Evolutionary conservation across 75 land plant genomes (phyloP), one percentile per base, ranked within the genome.

Genomic region (Sequoiadendron giganteum): DNA sequence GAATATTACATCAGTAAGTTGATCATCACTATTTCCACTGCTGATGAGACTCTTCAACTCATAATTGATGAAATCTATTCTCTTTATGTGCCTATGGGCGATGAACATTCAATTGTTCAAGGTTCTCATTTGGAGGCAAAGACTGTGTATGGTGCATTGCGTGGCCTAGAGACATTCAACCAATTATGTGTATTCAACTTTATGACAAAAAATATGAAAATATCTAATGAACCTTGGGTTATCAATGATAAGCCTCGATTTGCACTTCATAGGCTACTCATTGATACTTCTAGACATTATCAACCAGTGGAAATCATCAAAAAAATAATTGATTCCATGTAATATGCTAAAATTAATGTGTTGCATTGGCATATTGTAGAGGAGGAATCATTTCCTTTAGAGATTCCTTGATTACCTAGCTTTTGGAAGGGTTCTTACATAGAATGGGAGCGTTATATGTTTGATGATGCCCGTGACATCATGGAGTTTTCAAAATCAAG

Each of bases 341-440:
- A 95, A 32, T 96, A 93, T 95, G 94, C 97, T 86, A 98, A 96
- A 90, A 94, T 98, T 83, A 98, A 98, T 94, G 98, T 98, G 42
- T 89, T 98, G 83, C 99, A 98, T 87, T 98, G 99, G 99, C 99
- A 98, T 88, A 98, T 98, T 83, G 93, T 98, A 85, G 99, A 98
- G 82, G 95, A 94, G 89, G 84, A 98, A 87, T 94, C 99, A 34
- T 98, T 98, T 88, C 99, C 99, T 83, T 39, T 98, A 2, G 99
- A 98, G 88, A 90, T 96, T 48, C 99, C 99, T 30, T 91, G 97
- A 48, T 96, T 92, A 84, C 99, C 99, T 48, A 56, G 93, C n/a
- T 87, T 98, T 56, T 98, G 99, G 99, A 92, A 90, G n/a, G 99
- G 99, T 28, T 89, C 99, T 65, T 98, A 95, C 87, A 88, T 97